Evolutionary conservation across 371 early-diverging fungal genomes (phyloP), one percentile per base, ranked within the genome.

Genomic region (Mucor racemosus): DNA sequence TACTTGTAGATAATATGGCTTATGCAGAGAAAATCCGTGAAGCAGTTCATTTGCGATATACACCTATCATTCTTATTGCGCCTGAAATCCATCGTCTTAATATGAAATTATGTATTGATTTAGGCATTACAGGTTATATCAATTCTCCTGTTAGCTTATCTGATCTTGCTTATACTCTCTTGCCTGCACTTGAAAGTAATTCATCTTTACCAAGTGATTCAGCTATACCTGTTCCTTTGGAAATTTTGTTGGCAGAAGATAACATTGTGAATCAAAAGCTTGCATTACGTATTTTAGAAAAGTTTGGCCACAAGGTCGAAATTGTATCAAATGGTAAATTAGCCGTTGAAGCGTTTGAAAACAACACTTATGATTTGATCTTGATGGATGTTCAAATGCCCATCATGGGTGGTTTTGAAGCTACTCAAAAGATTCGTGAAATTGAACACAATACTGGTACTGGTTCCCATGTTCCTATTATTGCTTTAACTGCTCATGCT

Each of bases 351-450:
- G 83, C 81, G 7, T 89, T 88, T n/a, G 74, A 85, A 65, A 77
- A 70, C 31, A 82, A 81, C 41, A 65, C 64, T 0, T 92, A 84
- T 71, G 90, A 92, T 64, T 60, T 93, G 64, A 87, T 93, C 44
- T 78, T 93, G 58, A 93, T 92, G 93, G 93, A 93, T 69, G 88
- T 91, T 14, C 91, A 92, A 65, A 89, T 89, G 89, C 90, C 86
- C 14, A 82, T 89, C 35, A 90, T 93, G 90, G 92, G 90, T 53
- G 93, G 93, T 6, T 90, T 91, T 59, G 86, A 88, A 62, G 91
- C 93, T 0, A 93, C 92, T 0, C 87, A 85, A 66, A 79, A 80
- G 62, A 93, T 93, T 69, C 86, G 94, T 33, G 79, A 84, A 62
- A 80, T 84, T 68, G 91, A 92, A 71, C 64, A 73, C 17, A 70